A percentile compares a stretch with the other conserved stretches of the same genome.
Evolutionary conservation across 495 filamentous ascomycete genomes (phyloP).

Genomic region (Pseudevernia furfuracea): DNA sequence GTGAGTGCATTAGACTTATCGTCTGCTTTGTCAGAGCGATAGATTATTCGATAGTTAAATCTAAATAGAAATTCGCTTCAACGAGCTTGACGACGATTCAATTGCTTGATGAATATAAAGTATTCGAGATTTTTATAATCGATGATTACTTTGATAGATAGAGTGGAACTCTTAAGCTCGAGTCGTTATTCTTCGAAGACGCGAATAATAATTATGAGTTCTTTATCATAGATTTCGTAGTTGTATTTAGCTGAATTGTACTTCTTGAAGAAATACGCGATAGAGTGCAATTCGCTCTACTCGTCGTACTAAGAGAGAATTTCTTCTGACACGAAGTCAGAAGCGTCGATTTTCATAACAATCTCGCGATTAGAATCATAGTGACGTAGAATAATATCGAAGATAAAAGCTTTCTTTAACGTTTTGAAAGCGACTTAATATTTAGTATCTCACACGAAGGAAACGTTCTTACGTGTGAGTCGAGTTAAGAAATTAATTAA

Average conservation of each 20-base stretch:
- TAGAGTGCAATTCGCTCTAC: conserved; percentile 8
- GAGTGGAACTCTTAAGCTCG: conserved; percentile 19
- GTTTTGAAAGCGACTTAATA: not conserved
- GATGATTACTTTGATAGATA: not conserved
- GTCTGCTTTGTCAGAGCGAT: no score
- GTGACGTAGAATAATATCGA: not conserved
- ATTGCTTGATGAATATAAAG: no score
- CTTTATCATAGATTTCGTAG: conserved; percentile 33
- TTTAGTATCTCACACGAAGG: not conserved
- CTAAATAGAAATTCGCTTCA: no score
- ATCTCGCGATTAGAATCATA: not conserved
- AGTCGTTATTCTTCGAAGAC: conserved; percentile 12
- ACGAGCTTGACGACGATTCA: no score
- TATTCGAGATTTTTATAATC: no score
- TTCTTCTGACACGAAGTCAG: conserved; percentile 1
- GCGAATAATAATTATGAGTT: conserved; percentile 24
- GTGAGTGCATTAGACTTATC: conserved; percentile 8
- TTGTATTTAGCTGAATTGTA: conserved; percentile 28
- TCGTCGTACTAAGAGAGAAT: conserved; percentile 14
- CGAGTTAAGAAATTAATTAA: conserved; percentile 7
- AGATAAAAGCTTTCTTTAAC: conserved; percentile 9
- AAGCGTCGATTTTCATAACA: conserved; percentile 12
- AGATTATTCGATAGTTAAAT: no score
- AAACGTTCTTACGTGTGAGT: conserved; percentile 15
- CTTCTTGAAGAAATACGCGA: conserved; percentile 28